These are phyloP conservation scores for Simplicillium aogashimaense DNA, from an alignment of 2,329 filamentous ascomycete species.

Conservation along the genomic window DNA sequence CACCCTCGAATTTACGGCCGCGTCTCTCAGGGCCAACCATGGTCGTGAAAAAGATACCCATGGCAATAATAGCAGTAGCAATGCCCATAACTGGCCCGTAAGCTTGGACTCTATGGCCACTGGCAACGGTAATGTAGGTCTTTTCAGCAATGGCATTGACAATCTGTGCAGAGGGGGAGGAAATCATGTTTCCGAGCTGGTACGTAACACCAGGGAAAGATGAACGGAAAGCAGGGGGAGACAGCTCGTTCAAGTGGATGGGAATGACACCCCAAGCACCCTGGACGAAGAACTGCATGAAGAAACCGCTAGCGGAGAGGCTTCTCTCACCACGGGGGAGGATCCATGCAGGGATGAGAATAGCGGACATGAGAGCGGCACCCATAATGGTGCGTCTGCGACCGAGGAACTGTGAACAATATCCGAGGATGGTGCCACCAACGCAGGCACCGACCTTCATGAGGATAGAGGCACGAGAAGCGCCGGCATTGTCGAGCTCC, in stretches of 20 bases:
- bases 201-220: constrained; percentile 64
- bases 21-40: constrained; percentile 66
- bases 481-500: constrained; percentile 51
- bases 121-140: constrained; percentile 40
- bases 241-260: constrained; percentile 66
- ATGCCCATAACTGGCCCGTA: constrained; percentile 70
- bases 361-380: constrained; percentile 47
- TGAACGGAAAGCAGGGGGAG: constrained; percentile 59
- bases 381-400: constrained; percentile 59
- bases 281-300: constrained; percentile 60
- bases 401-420: constrained; percentile 65
- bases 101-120: constrained; percentile 51
- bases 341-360: constrained; percentile 62
- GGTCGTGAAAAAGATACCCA: constrained; percentile 58
- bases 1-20: constrained; percentile 58
- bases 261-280: constrained; percentile 60
- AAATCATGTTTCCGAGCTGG: constrained; percentile 68
- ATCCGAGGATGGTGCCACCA: constrained; percentile 64
- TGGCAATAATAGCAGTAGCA: constrained; percentile 65
- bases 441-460: constrained; percentile 73
- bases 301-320: constrained; percentile 56
- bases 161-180: constrained; percentile 64
- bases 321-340: constrained; percentile 48
- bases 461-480: constrained; percentile 66
- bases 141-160: constrained; percentile 65